Conservation (phyloP, 2,329 filamentous ascomycete species). For the Rutstroemia sp. region DNA sequence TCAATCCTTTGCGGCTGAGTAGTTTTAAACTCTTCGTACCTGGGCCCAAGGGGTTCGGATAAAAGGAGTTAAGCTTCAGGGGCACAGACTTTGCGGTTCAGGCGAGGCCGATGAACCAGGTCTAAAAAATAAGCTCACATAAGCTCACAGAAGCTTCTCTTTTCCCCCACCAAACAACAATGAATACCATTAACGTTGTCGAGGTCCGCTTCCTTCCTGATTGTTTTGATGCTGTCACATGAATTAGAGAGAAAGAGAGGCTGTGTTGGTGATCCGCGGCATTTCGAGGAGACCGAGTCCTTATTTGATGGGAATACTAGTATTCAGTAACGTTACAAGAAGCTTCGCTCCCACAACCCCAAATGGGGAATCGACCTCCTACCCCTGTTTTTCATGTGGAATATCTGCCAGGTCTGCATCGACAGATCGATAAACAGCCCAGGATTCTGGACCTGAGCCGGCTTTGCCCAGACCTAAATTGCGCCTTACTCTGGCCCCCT, state of each 20-base stretch:
- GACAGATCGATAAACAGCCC: neutral
- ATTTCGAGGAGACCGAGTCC: neutral
- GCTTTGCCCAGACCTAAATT: neutral
- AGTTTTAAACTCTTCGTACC: neutral
- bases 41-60: neutral
- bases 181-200: too few relatives aligned
- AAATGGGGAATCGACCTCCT: neutral
- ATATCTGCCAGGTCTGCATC: neutral
- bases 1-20: constrained; percentile 8
- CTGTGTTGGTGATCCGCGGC: neutral
- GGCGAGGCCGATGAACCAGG: neutral
- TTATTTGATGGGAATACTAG: neutral
- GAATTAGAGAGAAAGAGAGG: neutral
- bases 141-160: too few relatives aligned
- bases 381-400: neutral
- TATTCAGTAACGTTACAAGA: constrained; percentile 3
- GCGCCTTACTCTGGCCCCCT: neutral
- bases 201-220: neutral
- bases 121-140: neutral
- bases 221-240: neutral
- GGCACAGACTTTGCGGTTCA: neutral
- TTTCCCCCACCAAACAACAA: too few relatives aligned
- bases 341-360: neutral
- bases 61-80: constrained; percentile 2
- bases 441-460: neutral